Base-by-base conservation (phyloP, 805 yeast species). In the Myxozyma geophila region DNA sequence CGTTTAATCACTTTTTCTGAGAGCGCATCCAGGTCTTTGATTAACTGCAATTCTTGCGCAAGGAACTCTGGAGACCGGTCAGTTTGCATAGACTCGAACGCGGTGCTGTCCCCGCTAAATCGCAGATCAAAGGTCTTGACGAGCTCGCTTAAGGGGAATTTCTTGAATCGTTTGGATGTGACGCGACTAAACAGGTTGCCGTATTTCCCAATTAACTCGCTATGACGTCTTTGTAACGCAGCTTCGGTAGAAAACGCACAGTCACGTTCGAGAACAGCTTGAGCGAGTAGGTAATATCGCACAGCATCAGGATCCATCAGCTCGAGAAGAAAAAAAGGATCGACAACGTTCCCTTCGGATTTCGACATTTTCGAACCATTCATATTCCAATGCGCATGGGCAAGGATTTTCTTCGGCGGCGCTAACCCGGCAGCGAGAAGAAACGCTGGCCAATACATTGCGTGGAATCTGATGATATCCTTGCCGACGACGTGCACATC, bases 321-420 rank as follows among this genome's bases (percentile, higher is more conserved):
- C 0, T 83, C 79, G 23, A 84, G 79, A 37, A 87, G 80, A n/a
- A 78, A 83, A 19, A 89, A 73, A 0, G 99, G 99, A 71, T 95
- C 98, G 5, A 93, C 96, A 9, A 93, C 98, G 73, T 95, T 95
- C 0, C 98, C 97, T 59, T 86, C 77, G 61, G 96, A 87, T 71
- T 95, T 95, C 56, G 96, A 89, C 99, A 95, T 95, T 73, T 95
- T 95, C 50, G 85, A 79, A 0, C 98, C 98, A 40, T 86, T 88
- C 75, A 88, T 83, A 23, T 92, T 79, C 98, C 98, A 95, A 75
- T 95, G 99, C 6, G 96, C 87, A 78, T 95, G 99, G 1, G 95
- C 96, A 6, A 92, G 81, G 2, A 95, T 83, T 62, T 86, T 87
- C 48, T 81, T 77, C 0, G 98, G 98, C 6, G 88, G 71, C 4